Evolutionary conservation across 495 filamentous ascomycete species (phyloP).

Genomic region (Articulospora tetracladia): DNA sequence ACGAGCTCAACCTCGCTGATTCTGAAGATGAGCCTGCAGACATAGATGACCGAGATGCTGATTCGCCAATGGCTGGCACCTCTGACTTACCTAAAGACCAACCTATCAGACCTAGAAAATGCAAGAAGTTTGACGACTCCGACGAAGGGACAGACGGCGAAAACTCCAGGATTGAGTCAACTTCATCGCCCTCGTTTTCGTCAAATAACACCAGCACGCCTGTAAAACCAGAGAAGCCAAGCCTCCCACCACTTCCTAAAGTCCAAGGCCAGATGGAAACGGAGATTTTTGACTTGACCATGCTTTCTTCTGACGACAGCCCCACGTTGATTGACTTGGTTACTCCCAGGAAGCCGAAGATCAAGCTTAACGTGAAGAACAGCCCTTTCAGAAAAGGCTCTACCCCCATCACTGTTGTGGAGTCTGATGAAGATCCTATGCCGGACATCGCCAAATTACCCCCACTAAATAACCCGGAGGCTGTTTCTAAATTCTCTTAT

Average conservation of each 20-base stretch:
- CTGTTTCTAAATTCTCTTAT: constrained; percentile 12
- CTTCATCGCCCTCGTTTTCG: background rate
- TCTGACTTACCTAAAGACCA: background rate
- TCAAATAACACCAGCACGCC: background rate
- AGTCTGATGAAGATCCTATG: background rate
- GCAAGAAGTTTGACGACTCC: background rate
- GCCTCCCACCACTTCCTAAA: background rate
- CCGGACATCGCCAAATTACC: background rate
- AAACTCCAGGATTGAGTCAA: too few species aligned
- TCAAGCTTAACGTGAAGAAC: constrained; percentile 11
- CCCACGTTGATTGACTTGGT: constrained; percentile 5
- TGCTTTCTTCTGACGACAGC: constrained; percentile 25
- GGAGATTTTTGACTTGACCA: constrained; percentile 19
- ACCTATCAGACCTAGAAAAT: background rate
- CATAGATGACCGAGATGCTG: constrained; percentile 20
- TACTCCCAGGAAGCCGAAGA: constrained; percentile 13
- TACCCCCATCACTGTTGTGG: background rate
- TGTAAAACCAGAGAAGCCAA: background rate
- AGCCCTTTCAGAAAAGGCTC: constrained; percentile 1
- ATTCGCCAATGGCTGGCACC: constrained; percentile 10
- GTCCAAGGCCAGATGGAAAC: background rate
- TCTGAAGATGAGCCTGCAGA: constrained; percentile 3
- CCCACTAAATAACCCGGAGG: constrained; percentile 7
- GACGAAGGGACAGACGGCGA: too few species aligned
- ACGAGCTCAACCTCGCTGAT: constrained; percentile 19